phyloP scores from a whole-genome alignment of 1,284 basidiomycete genomes.

The Pterula multifida region DNA sequence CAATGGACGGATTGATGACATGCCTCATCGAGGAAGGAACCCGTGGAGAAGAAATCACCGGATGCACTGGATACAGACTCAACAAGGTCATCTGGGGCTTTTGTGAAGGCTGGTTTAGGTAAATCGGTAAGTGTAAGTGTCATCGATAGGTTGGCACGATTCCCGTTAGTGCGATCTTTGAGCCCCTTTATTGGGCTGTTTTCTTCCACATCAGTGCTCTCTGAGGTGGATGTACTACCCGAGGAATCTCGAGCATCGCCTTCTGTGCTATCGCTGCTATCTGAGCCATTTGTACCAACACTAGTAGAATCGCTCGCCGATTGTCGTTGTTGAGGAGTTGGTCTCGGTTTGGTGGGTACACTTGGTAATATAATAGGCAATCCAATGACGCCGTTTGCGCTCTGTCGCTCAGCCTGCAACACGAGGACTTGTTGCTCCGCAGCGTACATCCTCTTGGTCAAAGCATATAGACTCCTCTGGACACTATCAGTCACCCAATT shows the following conservation, averaged over 20 bases:
- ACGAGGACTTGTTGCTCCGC: slow-evolving; percentile 21
- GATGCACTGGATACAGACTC: background rate
- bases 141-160: background rate
- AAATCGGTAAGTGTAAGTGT: background rate
- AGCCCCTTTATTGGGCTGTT: background rate
- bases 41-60: background rate
- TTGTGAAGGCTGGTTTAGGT: background rate
- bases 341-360: background rate
- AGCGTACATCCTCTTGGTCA: slow-evolving; percentile 30
- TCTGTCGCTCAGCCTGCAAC: background rate
- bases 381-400: background rate
- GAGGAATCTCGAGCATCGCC: background rate
- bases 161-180: background rate
- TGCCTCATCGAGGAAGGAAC: background rate
- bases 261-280: background rate
- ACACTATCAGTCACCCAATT: slow-evolving; percentile 33
- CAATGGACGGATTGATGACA: background rate
- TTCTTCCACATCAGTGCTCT: background rate
- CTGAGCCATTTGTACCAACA: background rate
- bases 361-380: background rate
- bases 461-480: slow-evolving; percentile 24
- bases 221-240: background rate
- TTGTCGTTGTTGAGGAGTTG: background rate
- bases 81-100: background rate
- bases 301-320: background rate